These are phyloP conservation scores for Puccinia novopanici DNA, from an alignment of 1,284 basidiomycete genomes.

Conservation along the genomic window DNA sequence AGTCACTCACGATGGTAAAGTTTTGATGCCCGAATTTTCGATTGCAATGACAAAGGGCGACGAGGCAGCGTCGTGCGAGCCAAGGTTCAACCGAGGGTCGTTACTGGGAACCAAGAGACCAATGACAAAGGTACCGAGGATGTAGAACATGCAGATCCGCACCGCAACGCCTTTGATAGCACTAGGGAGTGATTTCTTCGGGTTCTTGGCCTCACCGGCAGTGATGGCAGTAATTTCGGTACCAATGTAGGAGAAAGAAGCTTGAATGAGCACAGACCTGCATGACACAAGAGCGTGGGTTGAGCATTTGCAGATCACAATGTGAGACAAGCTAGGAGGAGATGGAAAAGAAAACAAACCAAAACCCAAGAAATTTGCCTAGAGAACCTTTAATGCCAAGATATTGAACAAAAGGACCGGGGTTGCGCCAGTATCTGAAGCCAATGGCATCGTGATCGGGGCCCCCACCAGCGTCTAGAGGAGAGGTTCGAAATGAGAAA, in stretches of 20 bases:
- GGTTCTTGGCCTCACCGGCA: conserved; percentile 60
- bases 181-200: conserved; percentile 56
- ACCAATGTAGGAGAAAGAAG: conserved; percentile 59
- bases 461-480: conserved; percentile 34
- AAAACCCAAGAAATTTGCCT: conserved; percentile 42
- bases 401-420: conserved; percentile 62
- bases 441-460: conserved; percentile 52
- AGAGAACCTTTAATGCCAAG: conserved; percentile 45
- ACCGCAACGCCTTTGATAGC: conserved; percentile 67
- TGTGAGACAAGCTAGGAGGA: neutral
- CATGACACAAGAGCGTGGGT: conserved; percentile 29
- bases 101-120: conserved; percentile 75
- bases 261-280: conserved; percentile 57
- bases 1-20: conserved; percentile 40
- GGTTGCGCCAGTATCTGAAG: conserved; percentile 58
- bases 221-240: conserved; percentile 60
- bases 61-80: conserved; percentile 67
- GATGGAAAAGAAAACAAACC: conserved; percentile 8
- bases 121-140: conserved; percentile 66
- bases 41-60: conserved; percentile 79
- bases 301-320: neutral
- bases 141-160: conserved; percentile 65
- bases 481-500: neutral
- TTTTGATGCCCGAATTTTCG: conserved; percentile 27
- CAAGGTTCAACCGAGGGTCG: conserved; percentile 66